Evolutionary conservation across 495 filamentous ascomycete species (phyloP).

Genomic region (Penicillium paradoxum): DNA sequence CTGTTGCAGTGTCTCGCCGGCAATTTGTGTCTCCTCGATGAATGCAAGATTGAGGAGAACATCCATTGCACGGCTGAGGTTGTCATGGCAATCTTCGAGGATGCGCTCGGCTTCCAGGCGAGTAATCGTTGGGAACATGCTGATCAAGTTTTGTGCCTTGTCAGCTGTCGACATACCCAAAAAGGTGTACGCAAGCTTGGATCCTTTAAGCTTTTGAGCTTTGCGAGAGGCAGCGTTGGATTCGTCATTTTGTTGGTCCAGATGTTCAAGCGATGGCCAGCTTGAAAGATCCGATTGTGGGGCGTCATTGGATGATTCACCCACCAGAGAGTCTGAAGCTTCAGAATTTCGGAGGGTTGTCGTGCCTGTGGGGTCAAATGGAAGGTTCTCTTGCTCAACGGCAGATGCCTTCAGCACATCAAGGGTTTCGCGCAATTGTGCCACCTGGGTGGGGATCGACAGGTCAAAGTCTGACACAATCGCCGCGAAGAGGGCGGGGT

Average conservation of each 20-base stretch:
- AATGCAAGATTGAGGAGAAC: conserved; percentile 71
- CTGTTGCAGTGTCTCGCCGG: not conserved
- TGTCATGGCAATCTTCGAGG: conserved; percentile 58
- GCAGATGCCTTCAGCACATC: conserved; percentile 56
- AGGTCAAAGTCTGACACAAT: conserved; percentile 64
- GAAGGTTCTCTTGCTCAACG: conserved; percentile 57
- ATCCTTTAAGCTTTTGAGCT: conserved; percentile 1
- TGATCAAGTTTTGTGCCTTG: conserved; percentile 50
- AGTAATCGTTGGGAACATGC: conserved; percentile 67
- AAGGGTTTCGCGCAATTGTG: conserved; percentile 49
- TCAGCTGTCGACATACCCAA: conserved; percentile 50
- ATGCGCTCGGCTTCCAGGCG: conserved; percentile 57
- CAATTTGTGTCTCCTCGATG: conserved; percentile 52
- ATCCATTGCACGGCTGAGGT: conserved; percentile 69
- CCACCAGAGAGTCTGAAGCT: not conserved
- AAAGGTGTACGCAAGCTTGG: conserved; percentile 33
- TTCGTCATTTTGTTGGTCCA: not conserved
- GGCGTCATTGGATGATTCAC: not conserved
- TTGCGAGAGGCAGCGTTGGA: not conserved
- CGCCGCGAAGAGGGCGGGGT: conserved; percentile 59
- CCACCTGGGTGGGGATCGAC: conserved; percentile 40
- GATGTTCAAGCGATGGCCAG: conserved; percentile 2
- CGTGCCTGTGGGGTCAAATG: conserved; percentile 74
- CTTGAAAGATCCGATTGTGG: not conserved
- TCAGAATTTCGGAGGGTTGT: conserved; percentile 22